Evolutionary conservation across 2,329 filamentous ascomycete genomes (phyloP).

Genomic region (Endocalyx cinctus): DNA sequence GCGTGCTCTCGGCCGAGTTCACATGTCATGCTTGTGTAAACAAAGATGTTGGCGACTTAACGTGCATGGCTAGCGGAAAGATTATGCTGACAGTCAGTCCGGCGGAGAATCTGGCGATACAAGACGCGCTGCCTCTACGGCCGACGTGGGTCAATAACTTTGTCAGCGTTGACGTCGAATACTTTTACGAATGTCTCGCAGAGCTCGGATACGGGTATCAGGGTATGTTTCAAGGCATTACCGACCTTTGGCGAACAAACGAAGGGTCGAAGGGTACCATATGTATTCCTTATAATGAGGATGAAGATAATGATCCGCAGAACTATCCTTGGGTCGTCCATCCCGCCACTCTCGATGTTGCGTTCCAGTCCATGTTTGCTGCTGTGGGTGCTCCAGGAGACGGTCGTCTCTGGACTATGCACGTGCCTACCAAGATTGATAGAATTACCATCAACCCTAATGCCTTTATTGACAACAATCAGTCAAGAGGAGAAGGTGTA

Average conservation of each 20-base stretch:
- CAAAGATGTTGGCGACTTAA: slow-evolving; percentile 4
- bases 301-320: background rate
- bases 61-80: slow-evolving; percentile 5
- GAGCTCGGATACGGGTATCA: slow-evolving; percentile 12
- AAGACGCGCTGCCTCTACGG: slow-evolving; percentile 1
- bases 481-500: background rate
- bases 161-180: slow-evolving; percentile 4
- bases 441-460: slow-evolving; percentile 4
- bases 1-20: slow-evolving; percentile 4
- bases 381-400: slow-evolving; percentile 12
- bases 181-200: slow-evolving; percentile 6
- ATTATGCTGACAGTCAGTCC: slow-evolving; percentile 5
- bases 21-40: slow-evolving; percentile 4
- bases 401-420: slow-evolving; percentile 12
- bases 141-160: slow-evolving; percentile 3
- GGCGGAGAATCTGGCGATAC: background rate
- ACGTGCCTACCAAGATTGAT: slow-evolving; percentile 12
- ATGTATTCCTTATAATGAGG: slow-evolving; percentile 3
- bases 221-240: slow-evolving; percentile 7
- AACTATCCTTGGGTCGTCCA: slow-evolving; percentile 8
- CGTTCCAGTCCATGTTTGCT: slow-evolving; percentile 11
- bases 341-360: slow-evolving; percentile 11
- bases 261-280: slow-evolving; percentile 4
- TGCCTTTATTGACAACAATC: background rate
- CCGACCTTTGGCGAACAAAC: slow-evolving; percentile 6